phyloP scores from a whole-genome alignment of 305 asterid genomes.

The Fraxinus floribunda region DNA sequence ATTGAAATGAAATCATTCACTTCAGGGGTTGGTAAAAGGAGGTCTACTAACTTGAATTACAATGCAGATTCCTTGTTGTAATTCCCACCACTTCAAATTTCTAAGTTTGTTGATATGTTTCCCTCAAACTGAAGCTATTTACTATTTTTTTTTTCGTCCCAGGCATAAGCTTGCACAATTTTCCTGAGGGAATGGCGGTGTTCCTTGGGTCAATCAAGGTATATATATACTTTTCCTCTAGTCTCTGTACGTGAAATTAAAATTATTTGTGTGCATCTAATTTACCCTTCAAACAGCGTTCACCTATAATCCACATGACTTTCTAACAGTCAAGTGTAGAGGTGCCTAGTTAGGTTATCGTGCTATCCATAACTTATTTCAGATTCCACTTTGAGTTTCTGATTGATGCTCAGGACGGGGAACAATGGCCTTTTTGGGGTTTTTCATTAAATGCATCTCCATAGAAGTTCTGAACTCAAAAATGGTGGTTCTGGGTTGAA shows the following conservation, averaged over 20 bases:
- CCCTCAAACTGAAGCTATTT: conserved; percentile 15
- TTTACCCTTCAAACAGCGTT: conserved; percentile 8
- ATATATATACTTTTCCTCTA: background rate
- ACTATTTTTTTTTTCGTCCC: conserved; percentile 20
- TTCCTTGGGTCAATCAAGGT: conserved; percentile 94
- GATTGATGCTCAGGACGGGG: background rate
- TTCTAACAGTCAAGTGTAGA: background rate
- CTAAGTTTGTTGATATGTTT: background rate
- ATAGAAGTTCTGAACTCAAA: background rate
- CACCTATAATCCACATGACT: background rate
- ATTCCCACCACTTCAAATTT: conserved; percentile 14
- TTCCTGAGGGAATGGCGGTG: conserved; percentile 96
- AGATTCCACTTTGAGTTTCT: background rate
- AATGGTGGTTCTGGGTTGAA: background rate
- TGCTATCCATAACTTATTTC: background rate
- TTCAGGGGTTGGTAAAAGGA: background rate
- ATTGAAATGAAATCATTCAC: conserved; percentile 2
- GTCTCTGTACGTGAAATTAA: background rate
- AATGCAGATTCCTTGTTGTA: background rate
- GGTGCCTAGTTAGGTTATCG: background rate
- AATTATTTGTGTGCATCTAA: background rate
- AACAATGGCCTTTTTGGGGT: background rate
- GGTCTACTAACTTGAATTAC: background rate
- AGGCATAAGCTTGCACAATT: conserved; percentile 95
- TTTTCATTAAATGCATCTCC: background rate